These are phyloP conservation scores for Chlorella sp. DNA, from an alignment of 139 green algal genomes.

Conservation along the genomic window DNA sequence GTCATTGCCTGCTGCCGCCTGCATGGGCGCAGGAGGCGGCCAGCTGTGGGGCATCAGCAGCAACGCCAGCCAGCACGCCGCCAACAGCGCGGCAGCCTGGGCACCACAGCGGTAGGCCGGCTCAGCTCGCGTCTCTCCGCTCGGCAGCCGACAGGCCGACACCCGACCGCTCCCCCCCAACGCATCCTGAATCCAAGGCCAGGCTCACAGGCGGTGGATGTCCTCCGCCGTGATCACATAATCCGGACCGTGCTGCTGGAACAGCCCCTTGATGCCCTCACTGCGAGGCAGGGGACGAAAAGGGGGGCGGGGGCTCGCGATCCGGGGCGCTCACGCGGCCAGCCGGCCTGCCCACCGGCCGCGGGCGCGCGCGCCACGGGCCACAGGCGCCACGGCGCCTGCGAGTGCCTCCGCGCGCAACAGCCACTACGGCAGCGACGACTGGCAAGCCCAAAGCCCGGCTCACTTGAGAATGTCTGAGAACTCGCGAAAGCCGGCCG, in stretches of 20 bases:
- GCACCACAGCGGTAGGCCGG: too few relatives aligned
- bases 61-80: too few relatives aligned
- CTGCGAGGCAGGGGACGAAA: background rate
- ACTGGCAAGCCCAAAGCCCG: background rate
- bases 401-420: background rate
- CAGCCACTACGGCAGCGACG: background rate
- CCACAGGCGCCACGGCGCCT: background rate
- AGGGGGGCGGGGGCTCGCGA: background rate
- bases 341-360: background rate
- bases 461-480: slow-evolving; percentile 10
- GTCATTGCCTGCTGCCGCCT: too few relatives aligned
- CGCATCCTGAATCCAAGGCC: too few relatives aligned
- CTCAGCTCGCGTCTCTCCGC: too few relatives aligned
- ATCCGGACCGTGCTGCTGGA: background rate
- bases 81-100: too few relatives aligned
- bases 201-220: too few relatives aligned
- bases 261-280: background rate
- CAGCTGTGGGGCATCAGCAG: too few relatives aligned
- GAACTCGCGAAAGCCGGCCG: background rate
- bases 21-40: too few relatives aligned
- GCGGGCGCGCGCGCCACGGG: background rate
- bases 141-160: too few relatives aligned
- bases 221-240: slow-evolving; percentile 7
- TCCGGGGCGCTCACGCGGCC: background rate
- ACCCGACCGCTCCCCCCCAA: too few relatives aligned